phyloP scores from a whole-genome alignment of 352 stramenopile genomes.

The Phytophthora ohioensis region DNA sequence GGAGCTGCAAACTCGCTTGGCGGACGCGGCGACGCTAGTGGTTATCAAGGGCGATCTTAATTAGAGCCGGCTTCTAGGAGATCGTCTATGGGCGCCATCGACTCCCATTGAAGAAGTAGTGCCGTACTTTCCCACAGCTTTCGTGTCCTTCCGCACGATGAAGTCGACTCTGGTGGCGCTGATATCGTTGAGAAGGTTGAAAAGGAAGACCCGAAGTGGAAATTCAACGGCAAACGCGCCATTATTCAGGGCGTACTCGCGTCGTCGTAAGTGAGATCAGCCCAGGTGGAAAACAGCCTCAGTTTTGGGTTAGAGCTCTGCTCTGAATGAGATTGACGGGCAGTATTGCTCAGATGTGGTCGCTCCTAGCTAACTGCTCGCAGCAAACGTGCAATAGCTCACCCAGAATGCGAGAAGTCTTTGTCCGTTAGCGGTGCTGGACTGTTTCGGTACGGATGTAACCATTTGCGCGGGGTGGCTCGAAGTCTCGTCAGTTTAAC shows the following conservation, averaged over 20 bases:
- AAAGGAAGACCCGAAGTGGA: conserved; percentile 63
- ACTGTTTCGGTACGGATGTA: conserved; percentile 5
- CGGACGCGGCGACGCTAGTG: conserved; percentile 74
- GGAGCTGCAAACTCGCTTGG: conserved; percentile 44
- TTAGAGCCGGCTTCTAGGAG: conserved; percentile 95
- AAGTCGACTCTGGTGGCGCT: conserved; percentile 77
- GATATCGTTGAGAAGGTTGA: conserved; percentile 54
- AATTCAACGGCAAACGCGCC: conserved; percentile 70
- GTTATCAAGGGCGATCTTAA: conserved; percentile 98
- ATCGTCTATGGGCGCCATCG: conserved; percentile 91
- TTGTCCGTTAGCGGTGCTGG: neutral
- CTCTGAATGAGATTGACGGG: neutral
- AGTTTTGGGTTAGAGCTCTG: neutral
- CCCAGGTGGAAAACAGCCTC: neutral
- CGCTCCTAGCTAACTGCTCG: no score
- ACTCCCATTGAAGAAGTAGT: conserved; percentile 88
- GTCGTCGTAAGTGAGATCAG: neutral
- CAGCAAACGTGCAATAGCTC: no score
- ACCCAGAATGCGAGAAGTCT: no score
- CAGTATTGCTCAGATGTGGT: no score
- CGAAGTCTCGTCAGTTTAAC: conserved; percentile 13
- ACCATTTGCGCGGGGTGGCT: neutral
- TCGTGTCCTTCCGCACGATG: conserved; percentile 76
- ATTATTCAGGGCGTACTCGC: conserved; percentile 67
- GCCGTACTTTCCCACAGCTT: conserved; percentile 74